phyloP scores from a whole-genome alignment of 345 rosid genomes.

The Bruguiera parviflora region DNA sequence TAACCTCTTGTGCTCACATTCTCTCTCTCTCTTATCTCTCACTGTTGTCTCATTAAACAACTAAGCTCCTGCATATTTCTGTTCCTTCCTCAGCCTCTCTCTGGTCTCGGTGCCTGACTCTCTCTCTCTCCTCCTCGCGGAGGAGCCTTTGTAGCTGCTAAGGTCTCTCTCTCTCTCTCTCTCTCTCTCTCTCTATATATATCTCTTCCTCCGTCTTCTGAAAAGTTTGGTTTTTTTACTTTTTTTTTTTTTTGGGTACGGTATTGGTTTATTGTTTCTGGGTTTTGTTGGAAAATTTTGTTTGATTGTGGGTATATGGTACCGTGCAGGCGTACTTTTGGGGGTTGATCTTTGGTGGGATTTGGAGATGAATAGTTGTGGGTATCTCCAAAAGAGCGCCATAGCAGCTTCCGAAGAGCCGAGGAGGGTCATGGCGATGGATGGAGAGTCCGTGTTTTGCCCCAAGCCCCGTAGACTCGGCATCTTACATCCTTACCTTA shows the following conservation, averaged over 20 bases:
- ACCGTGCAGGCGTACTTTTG: neutral
- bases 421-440: slow-evolving; percentile 20
- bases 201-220: no score
- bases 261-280: no score
- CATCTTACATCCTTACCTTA: slow-evolving; percentile 27
- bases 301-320: neutral
- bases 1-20: no score
- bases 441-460: slow-evolving; percentile 47
- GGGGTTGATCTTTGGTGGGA: slow-evolving; percentile 7
- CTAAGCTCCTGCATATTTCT: no score
- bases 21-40: no score
- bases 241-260: no score
- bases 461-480: slow-evolving; percentile 56
- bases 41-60: no score
- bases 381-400: slow-evolving; percentile 34
- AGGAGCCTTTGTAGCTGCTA: slow-evolving; percentile 6
- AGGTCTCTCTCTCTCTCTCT: slow-evolving; percentile 12
- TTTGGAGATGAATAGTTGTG: slow-evolving; percentile 22
- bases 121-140: slow-evolving; percentile 23
- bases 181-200: slow-evolving; percentile 5
- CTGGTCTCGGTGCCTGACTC: neutral
- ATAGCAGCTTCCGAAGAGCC: slow-evolving; percentile 40
- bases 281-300: no score
- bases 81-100: neutral
- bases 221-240: no score